Percentiles rank a stretch among this genome's conserved stretches.
These are phyloP conservation scores for Isoetes taiwanensis DNA, from an alignment of 75 land plant species.

Conservation along the genomic window DNA sequence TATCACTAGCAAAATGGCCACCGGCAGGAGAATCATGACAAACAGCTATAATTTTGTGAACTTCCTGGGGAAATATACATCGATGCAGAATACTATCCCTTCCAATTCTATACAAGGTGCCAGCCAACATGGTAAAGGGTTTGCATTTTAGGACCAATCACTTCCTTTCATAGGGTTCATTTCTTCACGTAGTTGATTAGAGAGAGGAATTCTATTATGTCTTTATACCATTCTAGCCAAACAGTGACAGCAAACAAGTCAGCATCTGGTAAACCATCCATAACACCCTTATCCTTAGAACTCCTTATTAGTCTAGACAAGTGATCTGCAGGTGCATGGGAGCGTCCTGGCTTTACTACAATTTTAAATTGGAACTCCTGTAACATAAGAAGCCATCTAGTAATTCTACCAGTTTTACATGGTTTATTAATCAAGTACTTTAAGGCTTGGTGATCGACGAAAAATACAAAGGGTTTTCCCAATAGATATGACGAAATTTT, in stretches of 20 bases:
- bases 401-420: neutral
- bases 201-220: too few species aligned
- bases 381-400: neutral
- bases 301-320: too few species aligned
- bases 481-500: neutral
- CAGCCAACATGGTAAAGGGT: too few species aligned
- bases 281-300: too few species aligned
- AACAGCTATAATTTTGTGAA: neutral
- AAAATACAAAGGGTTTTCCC: neutral
- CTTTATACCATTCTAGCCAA: too few species aligned
- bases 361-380: neutral
- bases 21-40: slow-evolving; percentile 6
- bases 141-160: too few species aligned
- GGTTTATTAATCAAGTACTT: neutral
- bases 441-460: neutral
- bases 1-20: neutral
- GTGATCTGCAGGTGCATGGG: too few species aligned
- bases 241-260: too few species aligned
- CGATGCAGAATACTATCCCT: neutral
- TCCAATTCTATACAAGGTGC: neutral
- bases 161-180: too few species aligned
- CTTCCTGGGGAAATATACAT: neutral
- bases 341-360: too few species aligned
- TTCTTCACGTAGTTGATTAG: too few species aligned
- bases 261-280: too few species aligned